A percentile compares a stretch with the other conserved stretches of the same genome.
Conservation (phyloP, 2,329 filamentous ascomycete genomes). For the Didymellaceae sp. region DNA sequence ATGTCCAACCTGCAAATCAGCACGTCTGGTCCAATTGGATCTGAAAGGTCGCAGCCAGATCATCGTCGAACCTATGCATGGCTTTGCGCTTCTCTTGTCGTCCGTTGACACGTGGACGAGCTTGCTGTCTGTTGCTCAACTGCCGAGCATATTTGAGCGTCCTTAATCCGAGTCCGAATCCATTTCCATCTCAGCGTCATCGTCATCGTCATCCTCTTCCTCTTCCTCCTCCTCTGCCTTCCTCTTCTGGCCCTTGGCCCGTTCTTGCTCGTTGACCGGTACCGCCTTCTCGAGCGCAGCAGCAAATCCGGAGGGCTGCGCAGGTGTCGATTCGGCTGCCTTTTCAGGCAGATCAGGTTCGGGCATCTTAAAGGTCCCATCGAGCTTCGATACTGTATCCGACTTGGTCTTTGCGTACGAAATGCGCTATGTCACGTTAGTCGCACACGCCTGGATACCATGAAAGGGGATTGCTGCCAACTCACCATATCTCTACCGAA, state of each 20-base stretch:
- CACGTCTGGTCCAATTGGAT: background rate
- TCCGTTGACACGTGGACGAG: background rate
- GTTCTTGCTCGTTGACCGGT: constrained; percentile 49
- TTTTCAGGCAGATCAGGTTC: constrained; percentile 39
- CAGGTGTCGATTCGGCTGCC: constrained; percentile 27
- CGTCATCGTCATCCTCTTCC: constrained; percentile 53
- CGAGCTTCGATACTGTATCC: constrained; percentile 85
- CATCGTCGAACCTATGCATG: background rate
- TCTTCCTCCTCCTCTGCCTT: constrained; percentile 68
- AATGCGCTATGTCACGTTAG: constrained; percentile 70
- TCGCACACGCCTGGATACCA: background rate
- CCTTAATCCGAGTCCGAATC: constrained; percentile 67
- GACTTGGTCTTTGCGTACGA: constrained; percentile 90
- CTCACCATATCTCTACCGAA: constrained; percentile 84
- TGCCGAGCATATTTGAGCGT: background rate
- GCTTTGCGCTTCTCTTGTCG: background rate
- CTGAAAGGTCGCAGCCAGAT: background rate
- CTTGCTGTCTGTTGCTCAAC: background rate
- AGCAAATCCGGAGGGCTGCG: constrained; percentile 54
- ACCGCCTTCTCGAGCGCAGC: constrained; percentile 39
- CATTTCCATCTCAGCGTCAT: constrained; percentile 61
- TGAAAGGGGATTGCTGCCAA: too few relatives aligned
- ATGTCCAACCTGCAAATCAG: constrained; percentile 2
- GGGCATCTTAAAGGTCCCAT: constrained; percentile 83
- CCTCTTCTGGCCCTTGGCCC: constrained; percentile 69